Evolutionary conservation across 768 basidiomycete genomes (phyloP).

Genomic region (Nidularia sp.): DNA sequence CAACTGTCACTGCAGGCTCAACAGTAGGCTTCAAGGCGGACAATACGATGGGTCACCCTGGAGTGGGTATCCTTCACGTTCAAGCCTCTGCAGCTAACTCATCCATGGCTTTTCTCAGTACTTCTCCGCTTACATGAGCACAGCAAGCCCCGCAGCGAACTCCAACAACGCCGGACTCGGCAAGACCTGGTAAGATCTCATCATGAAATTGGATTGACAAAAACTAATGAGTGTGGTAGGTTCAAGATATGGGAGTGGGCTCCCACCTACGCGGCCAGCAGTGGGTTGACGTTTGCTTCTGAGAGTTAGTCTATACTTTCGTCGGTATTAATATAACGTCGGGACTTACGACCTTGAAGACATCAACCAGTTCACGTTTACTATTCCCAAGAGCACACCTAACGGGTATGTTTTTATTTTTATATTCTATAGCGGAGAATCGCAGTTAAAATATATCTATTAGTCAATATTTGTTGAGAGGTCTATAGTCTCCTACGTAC

Average conservation of each 20-base stretch:
- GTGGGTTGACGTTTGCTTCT: conserved; percentile 24
- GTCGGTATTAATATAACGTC: not conserved
- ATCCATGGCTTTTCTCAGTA: conserved; percentile 10
- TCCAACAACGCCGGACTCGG: conserved; percentile 34
- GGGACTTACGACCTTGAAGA: conserved; percentile 8
- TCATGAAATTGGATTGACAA: not conserved
- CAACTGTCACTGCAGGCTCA: conserved; percentile 24
- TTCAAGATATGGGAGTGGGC: conserved; percentile 41
- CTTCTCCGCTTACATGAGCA: conserved; percentile 27
- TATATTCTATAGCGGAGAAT: not conserved
- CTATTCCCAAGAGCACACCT: conserved; percentile 25
- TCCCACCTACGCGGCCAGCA: conserved; percentile 22
- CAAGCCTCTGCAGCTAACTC: not conserved
- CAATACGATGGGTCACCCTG: conserved; percentile 29
- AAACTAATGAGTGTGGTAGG: conserved; percentile 7
- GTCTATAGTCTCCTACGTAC: conserved; percentile 1
- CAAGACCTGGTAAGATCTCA: conserved; percentile 25
- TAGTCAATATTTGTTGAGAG: conserved; percentile 24
- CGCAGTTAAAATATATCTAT: not conserved
- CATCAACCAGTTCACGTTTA: conserved; percentile 24
- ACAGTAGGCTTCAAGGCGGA: conserved; percentile 25
- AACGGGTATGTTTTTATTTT: conserved; percentile 18
- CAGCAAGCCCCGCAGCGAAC: conserved; percentile 26
- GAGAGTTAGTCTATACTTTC: conserved; percentile 12
- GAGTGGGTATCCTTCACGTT: conserved; percentile 10